phyloP scores from a whole-genome alignment of 176 grass and related monocot species.

The Zoysia pacifica region DNA sequence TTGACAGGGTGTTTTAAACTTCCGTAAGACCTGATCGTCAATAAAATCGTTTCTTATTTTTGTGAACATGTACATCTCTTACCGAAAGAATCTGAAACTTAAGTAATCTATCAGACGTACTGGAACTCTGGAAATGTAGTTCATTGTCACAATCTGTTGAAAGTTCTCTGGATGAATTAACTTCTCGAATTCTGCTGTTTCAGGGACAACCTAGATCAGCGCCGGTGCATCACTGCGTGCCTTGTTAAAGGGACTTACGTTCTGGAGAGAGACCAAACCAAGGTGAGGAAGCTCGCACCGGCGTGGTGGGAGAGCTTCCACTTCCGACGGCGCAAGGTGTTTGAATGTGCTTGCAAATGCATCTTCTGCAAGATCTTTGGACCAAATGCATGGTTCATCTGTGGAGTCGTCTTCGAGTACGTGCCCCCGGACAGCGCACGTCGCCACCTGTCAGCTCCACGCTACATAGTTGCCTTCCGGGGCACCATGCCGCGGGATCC shows the following conservation, averaged over 20 bases:
- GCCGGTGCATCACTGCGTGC: not conserved
- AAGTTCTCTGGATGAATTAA: too few species aligned
- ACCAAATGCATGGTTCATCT: not conserved
- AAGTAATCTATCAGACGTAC: too few species aligned
- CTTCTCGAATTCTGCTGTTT: not conserved
- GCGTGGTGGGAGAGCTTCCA: constrained; percentile 24
- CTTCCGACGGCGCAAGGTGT: not conserved
- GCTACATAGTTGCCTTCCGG: constrained; percentile 29
- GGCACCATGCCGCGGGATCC: constrained; percentile 24
- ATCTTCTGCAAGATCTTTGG: not conserved
- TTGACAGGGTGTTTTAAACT: too few species aligned
- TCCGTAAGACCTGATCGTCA: too few species aligned
- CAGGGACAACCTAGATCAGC: not conserved
- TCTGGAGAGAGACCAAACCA: not conserved
- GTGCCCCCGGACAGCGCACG: too few species aligned
- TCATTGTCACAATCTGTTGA: too few species aligned
- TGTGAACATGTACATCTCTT: too few species aligned
- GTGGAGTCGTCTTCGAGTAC: constrained; percentile 26
- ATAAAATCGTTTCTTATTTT: too few species aligned
- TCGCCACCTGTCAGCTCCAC: not conserved
- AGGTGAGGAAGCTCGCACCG: not conserved
- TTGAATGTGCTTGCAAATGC: not conserved
- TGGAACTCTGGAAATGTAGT: too few species aligned
- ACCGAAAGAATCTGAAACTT: too few species aligned
- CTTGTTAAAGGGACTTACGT: constrained; percentile 9